These are phyloP conservation scores for Suillus subaureus DNA, from an alignment of 768 basidiomycete genomes.

Conservation along the genomic window DNA sequence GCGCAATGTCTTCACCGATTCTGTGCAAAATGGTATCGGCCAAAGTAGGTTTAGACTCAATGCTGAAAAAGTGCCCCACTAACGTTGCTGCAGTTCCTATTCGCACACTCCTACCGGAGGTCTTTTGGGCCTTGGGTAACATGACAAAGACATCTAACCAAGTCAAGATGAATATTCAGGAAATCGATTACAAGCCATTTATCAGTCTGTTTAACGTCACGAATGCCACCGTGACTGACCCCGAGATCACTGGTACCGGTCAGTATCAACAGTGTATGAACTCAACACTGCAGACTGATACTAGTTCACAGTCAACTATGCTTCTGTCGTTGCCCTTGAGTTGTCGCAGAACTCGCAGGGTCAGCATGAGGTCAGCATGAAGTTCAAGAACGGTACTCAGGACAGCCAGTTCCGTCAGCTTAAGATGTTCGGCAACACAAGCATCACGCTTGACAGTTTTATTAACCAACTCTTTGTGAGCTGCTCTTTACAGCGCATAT, in stretches of 20 bases:
- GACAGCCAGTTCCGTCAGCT: slow-evolving; percentile 54
- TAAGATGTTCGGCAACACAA: slow-evolving; percentile 56
- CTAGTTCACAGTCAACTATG: slow-evolving; percentile 56
- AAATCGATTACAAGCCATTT: slow-evolving; percentile 83
- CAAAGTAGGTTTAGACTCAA: slow-evolving; percentile 54
- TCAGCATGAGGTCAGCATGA: slow-evolving; percentile 71
- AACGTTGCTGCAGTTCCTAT: slow-evolving; percentile 58
- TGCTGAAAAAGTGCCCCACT: background rate
- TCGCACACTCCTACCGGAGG: slow-evolving; percentile 66
- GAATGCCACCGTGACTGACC: slow-evolving; percentile 53
- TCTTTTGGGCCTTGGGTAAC: slow-evolving; percentile 67
- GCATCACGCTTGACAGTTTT: slow-evolving; percentile 9
- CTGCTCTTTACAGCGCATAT: no score
- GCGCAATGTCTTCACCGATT: slow-evolving; percentile 63
- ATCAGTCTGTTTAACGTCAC: slow-evolving; percentile 78
- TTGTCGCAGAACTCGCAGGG: slow-evolving; percentile 63
- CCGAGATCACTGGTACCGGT: slow-evolving; percentile 63
- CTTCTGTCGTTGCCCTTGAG: slow-evolving; percentile 70
- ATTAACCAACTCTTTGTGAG: slow-evolving; percentile 8
- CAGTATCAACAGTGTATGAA: slow-evolving; percentile 28
- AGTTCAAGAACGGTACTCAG: slow-evolving; percentile 72
- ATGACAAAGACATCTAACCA: slow-evolving; percentile 75
- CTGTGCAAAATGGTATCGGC: slow-evolving; percentile 59
- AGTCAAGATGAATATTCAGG: slow-evolving; percentile 69
- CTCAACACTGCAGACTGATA: background rate